Percentiles rank a stretch among this genome's conserved stretches.
phyloP scores from a whole-genome alignment of 2,329 filamentous ascomycete genomes.

The Fusarium luffae region DNA sequence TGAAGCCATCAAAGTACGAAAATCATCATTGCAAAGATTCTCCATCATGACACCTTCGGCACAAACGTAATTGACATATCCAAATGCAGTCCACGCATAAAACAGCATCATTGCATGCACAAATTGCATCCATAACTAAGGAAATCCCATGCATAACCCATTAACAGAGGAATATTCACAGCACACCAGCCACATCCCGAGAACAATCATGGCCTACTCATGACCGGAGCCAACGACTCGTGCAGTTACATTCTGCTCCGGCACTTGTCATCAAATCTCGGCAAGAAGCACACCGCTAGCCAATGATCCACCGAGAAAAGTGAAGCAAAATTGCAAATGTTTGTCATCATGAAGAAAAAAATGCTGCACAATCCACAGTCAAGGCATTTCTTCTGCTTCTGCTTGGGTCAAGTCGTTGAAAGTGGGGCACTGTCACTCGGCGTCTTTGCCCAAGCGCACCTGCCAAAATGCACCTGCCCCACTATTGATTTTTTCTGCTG shows the following conservation, averaged over 20 bases:
- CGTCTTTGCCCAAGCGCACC: background rate
- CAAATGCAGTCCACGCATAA: background rate
- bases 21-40: background rate
- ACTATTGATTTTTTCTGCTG: background rate
- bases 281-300: constrained; percentile 1
- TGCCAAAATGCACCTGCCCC: background rate
- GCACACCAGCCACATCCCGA: background rate
- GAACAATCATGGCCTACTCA: background rate
- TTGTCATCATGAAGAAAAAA: constrained; percentile 1
- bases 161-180: background rate
- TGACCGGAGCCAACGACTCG: constrained; percentile 14
- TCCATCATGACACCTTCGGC: background rate
- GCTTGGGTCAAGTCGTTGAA: constrained; percentile 5
- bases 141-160: background rate
- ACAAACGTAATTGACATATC: background rate
- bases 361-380: constrained; percentile 11
- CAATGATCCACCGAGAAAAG: background rate
- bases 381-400: background rate
- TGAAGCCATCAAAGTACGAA: background rate
- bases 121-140: background rate
- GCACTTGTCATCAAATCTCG: constrained; percentile 2
- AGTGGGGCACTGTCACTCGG: background rate
- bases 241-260: constrained; percentile 16
- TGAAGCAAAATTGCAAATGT: background rate
- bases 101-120: background rate